Evolutionary conservation across 2,329 filamentous ascomycete species (phyloP), one percentile per base, ranked within the genome.

Genomic region (Orbilia oligospora): DNA sequence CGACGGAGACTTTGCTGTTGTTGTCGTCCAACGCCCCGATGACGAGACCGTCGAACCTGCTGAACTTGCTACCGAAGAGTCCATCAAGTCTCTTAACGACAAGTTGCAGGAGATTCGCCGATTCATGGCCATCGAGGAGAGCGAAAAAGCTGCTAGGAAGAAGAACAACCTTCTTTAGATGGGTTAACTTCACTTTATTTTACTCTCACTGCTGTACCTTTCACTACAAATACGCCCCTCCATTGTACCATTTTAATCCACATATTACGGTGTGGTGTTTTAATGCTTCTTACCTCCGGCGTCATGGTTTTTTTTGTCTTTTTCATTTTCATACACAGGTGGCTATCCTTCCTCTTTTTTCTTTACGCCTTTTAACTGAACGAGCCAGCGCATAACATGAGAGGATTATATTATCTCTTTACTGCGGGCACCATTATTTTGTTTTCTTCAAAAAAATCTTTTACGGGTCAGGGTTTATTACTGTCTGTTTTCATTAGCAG

Each of bases 91-190:
- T 2, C 73, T 77, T 46, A 67, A 67, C 53, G 67, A 71, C 48
- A 77, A 77, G 61, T 33, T 77, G 5, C 73, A 77, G 27, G 73
- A 77, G 61, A 77, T 77, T 30, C 36, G 73, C 9, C 73, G 73
- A 16, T 77, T 77, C 53, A 77, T 77, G 73, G 73, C 73, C 18
- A 77, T 77, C 46, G 73, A 77, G 33, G 73, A 77, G 67, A 77
- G 73, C 41, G 73, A 77, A 61, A 77, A 77, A 30, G 73, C 73
- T 2, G 73, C 73, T 8, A 61, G 73, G 33, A 77, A 77, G 73
- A 77, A 77, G 67, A 69, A 69, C 48, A 77, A 77, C 22, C 73
- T 77, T 48, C 73, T 77, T 27, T 77, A 24, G 68, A n/a, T 53
- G 27, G 16, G 24, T 49, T 16, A 24, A 18, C 33, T 10, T n/a